Conservation (phyloP, 148 eudicot genomes). For the Chenopodium formosanum region DNA sequence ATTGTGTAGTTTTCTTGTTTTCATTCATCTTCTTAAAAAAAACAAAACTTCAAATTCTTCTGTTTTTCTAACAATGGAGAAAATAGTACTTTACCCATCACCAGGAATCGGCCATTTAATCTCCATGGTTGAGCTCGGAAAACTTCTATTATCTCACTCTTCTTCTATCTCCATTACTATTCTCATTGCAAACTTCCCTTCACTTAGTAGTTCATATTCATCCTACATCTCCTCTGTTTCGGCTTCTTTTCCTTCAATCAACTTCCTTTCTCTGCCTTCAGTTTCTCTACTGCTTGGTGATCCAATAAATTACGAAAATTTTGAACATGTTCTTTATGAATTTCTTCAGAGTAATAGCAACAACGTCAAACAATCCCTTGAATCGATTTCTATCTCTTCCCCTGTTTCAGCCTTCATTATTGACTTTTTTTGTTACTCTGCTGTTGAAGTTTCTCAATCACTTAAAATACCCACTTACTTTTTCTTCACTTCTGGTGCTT, state of each 20-base stretch:
- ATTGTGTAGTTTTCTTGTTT: too few species aligned
- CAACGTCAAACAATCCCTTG: conserved; percentile 29
- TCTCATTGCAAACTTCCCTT: conserved; percentile 36
- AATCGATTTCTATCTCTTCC: conserved; percentile 13
- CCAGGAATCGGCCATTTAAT: conserved; percentile 59
- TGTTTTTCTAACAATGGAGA: conserved; percentile 8
- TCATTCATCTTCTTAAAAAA: too few species aligned
- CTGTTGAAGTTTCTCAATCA: conserved; percentile 25
- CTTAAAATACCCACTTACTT: conserved; percentile 42
- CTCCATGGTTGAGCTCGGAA: conserved; percentile 67
- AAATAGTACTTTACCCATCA: conserved; percentile 42
- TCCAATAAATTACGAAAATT: conserved; percentile 16
- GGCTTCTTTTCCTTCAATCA: conserved; percentile 42
- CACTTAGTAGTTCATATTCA: conserved; percentile 26
- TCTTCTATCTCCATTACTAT: conserved; percentile 38
- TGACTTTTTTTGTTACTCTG: conserved; percentile 45
- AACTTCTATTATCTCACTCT: conserved; percentile 31
- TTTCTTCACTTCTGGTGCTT: conserved; percentile 45
- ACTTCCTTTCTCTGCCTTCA: conserved; percentile 46
- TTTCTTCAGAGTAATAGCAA: conserved; percentile 30
- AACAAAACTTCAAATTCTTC: background rate
- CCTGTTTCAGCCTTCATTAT: conserved; percentile 38
- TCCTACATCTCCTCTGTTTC: conserved; percentile 37
- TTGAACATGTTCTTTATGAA: conserved; percentile 27
- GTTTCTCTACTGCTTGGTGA: conserved; percentile 23